phyloP scores from a whole-genome alignment of 1,139 yeast species.

The Suhomyces guaymorum region DNA sequence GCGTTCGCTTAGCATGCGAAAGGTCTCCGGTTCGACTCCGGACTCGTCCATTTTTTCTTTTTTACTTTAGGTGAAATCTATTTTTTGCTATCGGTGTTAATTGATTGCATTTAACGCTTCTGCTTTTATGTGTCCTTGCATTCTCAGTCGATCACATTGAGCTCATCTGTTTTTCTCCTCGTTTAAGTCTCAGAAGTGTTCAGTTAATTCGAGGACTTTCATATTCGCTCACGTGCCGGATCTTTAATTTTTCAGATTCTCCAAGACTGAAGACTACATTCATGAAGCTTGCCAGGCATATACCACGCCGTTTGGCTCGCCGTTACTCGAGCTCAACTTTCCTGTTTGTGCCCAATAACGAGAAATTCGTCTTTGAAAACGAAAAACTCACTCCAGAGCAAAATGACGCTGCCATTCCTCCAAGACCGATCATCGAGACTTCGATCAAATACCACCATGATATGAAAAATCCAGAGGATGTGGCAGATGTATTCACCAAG shows the following conservation, averaged over 20 bases:
- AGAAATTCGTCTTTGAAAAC: slow-evolving; percentile 32
- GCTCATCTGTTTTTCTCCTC: too few species aligned
- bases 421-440: slow-evolving; percentile 17
- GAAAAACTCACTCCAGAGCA: slow-evolving; percentile 35
- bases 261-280: not conserved
- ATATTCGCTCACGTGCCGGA: slow-evolving; percentile 1
- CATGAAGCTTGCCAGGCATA: slow-evolving; percentile 5
- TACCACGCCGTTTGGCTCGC: slow-evolving; percentile 2
- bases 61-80: not conserved
- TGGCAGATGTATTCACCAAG: slow-evolving; percentile 35
- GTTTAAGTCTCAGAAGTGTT: not conserved
- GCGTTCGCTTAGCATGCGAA: slow-evolving; percentile 90
- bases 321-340: slow-evolving; percentile 11
- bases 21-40: slow-evolving; percentile 91
- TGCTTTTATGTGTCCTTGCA: too few species aligned
- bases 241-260: slow-evolving; percentile 3
- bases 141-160: too few species aligned
- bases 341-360: slow-evolving; percentile 39
- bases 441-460: slow-evolving; percentile 29
- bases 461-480: slow-evolving; percentile 37
- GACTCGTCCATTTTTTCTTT: slow-evolving; percentile 65
- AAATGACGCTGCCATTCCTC: slow-evolving; percentile 38
- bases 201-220: not conserved
- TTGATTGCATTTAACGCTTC: too few species aligned
- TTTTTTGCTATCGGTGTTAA: too few species aligned